phyloP scores from a whole-genome alignment of 2,329 filamentous ascomycete species.

The Fusarium verticillioides region DNA sequence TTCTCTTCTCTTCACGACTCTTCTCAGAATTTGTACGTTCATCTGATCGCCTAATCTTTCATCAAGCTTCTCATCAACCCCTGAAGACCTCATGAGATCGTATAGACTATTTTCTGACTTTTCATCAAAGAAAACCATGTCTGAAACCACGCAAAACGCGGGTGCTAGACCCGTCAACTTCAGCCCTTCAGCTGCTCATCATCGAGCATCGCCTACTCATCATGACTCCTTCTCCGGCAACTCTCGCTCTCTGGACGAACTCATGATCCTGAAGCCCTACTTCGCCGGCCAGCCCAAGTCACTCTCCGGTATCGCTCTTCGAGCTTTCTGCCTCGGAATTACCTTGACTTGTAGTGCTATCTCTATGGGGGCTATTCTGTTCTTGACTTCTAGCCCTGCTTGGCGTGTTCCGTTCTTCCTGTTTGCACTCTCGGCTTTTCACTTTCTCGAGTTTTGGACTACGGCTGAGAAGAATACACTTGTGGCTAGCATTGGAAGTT shows the following conservation, averaged over 20 bases:
- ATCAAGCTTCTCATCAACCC: not conserved
- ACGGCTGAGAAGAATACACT: conserved; percentile 86
- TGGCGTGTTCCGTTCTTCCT: conserved; percentile 77
- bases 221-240: conserved; percentile 31
- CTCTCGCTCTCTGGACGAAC: conserved; percentile 42
- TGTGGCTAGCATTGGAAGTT: conserved; percentile 77
- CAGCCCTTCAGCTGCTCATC: conserved; percentile 32
- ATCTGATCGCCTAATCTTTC: not conserved
- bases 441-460: conserved; percentile 96
- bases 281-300: conserved; percentile 64
- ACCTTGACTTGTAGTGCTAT: conserved; percentile 53
- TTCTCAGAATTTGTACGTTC: conserved; percentile 11
- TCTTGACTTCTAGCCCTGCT: conserved; percentile 57
- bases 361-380: conserved; percentile 47
- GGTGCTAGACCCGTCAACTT: conserved; percentile 30
- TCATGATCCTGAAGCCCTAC: conserved; percentile 48
- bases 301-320: conserved; percentile 68
- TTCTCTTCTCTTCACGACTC: not conserved
- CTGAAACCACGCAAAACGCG: conserved; percentile 8
- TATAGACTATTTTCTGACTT: conserved; percentile 28
- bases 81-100: conserved; percentile 10
- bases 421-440: conserved; percentile 78
- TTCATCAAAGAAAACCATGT: conserved; percentile 27
- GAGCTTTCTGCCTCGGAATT: conserved; percentile 65
- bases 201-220: conserved; percentile 19